Evolutionary conservation across 768 basidiomycete species (phyloP).

Genomic region (Brasilioporus rufonigricans): DNA sequence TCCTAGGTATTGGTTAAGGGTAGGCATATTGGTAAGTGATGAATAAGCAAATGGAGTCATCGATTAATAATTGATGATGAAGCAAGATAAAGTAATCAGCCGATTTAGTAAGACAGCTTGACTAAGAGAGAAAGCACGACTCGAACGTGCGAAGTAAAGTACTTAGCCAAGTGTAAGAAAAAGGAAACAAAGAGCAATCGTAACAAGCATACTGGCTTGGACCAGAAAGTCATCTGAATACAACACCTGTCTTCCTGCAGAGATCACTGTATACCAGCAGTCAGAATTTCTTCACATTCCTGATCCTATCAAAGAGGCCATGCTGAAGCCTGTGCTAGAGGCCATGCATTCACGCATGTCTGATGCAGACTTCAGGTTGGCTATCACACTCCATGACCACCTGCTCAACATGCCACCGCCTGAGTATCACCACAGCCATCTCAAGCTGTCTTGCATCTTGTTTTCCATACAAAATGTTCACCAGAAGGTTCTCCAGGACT

Average conservation of each 20-base stretch:
- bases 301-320: background rate
- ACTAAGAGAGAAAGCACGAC: too few relatives aligned
- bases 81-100: too few relatives aligned
- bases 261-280: background rate
- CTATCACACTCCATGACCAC: slow-evolving; percentile 4
- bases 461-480: background rate
- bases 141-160: too few relatives aligned
- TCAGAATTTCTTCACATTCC: slow-evolving; percentile 3
- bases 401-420: slow-evolving; percentile 5
- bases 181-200: too few relatives aligned
- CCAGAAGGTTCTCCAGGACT: too few relatives aligned
- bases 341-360: background rate
- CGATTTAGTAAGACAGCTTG: too few relatives aligned
- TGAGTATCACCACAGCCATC: slow-evolving; percentile 7
- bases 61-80: too few relatives aligned
- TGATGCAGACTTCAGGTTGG: background rate
- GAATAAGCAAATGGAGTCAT: too few relatives aligned
- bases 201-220: background rate
- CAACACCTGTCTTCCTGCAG: background rate
- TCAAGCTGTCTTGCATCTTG: slow-evolving; percentile 10
- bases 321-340: background rate
- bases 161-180: too few relatives aligned
- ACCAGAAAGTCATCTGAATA: background rate
- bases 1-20: too few relatives aligned
- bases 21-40: too few relatives aligned